Base-by-base conservation (phyloP, 2,329 filamentous ascomycete genomes). In the Alternaria ethzedia region DNA sequence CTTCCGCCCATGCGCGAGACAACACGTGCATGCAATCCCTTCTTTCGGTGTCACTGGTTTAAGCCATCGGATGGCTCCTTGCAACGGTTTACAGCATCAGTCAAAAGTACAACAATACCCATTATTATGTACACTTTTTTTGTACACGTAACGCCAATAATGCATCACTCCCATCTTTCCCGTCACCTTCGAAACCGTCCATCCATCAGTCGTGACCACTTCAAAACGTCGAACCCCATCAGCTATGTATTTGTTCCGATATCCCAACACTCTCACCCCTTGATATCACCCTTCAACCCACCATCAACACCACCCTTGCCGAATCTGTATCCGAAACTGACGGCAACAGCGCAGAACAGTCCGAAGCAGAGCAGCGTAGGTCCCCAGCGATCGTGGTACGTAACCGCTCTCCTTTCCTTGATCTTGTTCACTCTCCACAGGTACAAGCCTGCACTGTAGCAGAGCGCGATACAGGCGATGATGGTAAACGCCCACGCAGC, bases 321-420 rank as follows among this genome's bases (percentile, higher is more conserved):
- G n/a, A 93, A 86, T 66, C 95, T 89, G 72, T 93, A 90, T 5
- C 82, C 91, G 84, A 97, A 96, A 79, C 96, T 97, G 25, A 96
- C 78, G 5, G 86, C 83, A 11, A 97, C 89, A 3, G 94, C 92
- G 1, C 86, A 82, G 45, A 97, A 87, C 57, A 98, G 80, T 3
- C 91, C 87, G 9, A 86, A 74, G 71, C 94, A 97, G 30, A 99
- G 85, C 21, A 89, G 82, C 5, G 86, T 94, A 0, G 96, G 95
- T 0, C 96, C 96, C 86, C 90, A 91, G 70, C 89, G 90, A 79
- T 99, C 96, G 79, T 98, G 96, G 80, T 96, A 99, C 72, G 89
- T 91, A 44, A 95, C 93, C n/a, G 91, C 93, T 67, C 90, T 89
- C 56, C 95, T 86, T 71, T 90, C 90, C 69, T 93, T 88, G 76